Evolutionary conservation across 2,329 filamentous ascomycete species (phyloP).

Genomic region (Fusarium mundagurra): DNA sequence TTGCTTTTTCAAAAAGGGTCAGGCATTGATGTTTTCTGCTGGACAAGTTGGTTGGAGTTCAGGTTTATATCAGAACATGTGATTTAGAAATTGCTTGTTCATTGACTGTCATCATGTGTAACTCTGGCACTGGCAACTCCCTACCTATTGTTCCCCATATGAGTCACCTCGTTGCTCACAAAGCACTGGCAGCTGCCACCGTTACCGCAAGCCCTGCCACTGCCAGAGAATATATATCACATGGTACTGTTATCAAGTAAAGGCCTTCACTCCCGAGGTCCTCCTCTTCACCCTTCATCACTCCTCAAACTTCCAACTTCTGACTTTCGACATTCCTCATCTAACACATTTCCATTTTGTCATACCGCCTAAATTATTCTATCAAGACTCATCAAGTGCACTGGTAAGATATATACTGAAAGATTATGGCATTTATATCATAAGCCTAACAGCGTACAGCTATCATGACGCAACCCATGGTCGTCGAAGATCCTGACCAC

Average conservation of each 20-base stretch:
- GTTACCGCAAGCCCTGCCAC: not conserved
- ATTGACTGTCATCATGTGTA: not conserved
- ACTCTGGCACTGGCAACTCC: not conserved
- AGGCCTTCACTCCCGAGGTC: not conserved
- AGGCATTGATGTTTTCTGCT: not conserved
- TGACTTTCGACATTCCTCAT: not conserved
- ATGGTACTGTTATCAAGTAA: not conserved
- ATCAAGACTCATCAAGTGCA: not conserved
- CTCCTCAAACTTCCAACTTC: not conserved
- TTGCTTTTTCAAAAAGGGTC: not conserved
- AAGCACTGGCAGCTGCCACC: not conserved
- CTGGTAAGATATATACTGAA: not conserved
- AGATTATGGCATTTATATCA: not conserved
- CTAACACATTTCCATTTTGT: not conserved
- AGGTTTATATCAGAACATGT: not conserved
- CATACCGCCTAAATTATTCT: fast-evolving
- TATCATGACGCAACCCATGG: not conserved
- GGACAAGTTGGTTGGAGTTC: not conserved
- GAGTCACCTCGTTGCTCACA: not conserved
- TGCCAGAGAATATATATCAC: not conserved
- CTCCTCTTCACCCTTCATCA: too few species aligned
- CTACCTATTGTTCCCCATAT: not conserved
- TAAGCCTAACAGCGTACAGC: not conserved
- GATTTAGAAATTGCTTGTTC: not conserved
- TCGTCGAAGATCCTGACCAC: not conserved